Conservation (phyloP, 2,329 filamentous ascomycete species). For the Didymella exigua region DNA sequence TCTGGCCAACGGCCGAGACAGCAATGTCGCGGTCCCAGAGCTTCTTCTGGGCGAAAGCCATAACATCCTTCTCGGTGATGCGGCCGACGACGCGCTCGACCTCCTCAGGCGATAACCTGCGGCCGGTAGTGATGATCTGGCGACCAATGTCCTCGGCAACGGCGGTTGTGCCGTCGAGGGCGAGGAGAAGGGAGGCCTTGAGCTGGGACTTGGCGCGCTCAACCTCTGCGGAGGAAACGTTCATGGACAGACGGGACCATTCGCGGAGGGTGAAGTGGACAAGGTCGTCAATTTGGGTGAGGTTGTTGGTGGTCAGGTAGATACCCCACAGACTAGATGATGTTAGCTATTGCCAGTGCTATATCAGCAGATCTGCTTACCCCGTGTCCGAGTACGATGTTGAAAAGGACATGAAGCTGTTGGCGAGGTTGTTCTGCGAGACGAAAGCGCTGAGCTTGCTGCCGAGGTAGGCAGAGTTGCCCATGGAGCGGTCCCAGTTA, state of each 20-base stretch:
- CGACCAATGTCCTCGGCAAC: constrained; percentile 98
- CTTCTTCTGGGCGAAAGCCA: constrained; percentile 93
- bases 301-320: constrained; percentile 93
- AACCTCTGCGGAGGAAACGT: constrained; percentile 86
- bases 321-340: constrained; percentile 91
- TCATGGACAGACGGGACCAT: constrained; percentile 93
- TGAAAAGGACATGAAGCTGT: constrained; percentile 99
- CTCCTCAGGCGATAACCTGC: constrained; percentile 87
- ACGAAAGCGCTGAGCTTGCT: constrained; percentile 97
- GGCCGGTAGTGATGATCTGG: constrained; percentile 96
- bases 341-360: constrained; percentile 34
- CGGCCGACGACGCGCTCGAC: constrained; percentile 88
- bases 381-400: constrained; percentile 99
- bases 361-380: constrained; percentile 61
- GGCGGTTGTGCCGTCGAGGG: constrained; percentile 95
- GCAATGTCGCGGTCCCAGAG: constrained; percentile 98
- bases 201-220: constrained; percentile 99
- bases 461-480: constrained; percentile 94
- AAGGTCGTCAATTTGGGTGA: constrained; percentile 87
- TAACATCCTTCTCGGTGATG: constrained; percentile 95
- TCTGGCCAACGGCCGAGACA: constrained; percentile 87
- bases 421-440: constrained; percentile 92
- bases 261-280: constrained; percentile 98
- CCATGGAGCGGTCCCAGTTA: constrained; percentile 99
- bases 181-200: constrained; percentile 96